Conservation (phyloP, 208 protist genomes). For the Acanthamoeba divionensis region DNA sequence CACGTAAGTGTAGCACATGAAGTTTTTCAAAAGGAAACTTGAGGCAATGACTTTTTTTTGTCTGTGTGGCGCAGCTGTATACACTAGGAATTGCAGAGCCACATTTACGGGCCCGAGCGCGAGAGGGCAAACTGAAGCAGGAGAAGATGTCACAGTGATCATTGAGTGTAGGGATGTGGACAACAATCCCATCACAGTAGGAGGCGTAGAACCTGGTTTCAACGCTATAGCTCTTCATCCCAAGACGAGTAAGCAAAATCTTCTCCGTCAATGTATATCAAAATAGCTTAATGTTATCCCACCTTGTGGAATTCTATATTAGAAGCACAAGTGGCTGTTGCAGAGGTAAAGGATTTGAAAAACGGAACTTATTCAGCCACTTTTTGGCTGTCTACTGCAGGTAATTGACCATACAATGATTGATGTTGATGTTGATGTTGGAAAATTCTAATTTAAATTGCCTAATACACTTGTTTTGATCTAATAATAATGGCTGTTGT, state of each 20-base stretch:
- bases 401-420: background rate
- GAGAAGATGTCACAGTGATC: background rate
- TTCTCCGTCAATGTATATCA: background rate
- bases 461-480: no score
- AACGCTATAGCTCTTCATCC: background rate
- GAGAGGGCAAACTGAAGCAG: background rate
- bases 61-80: background rate
- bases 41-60: background rate
- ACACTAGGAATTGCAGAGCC: background rate
- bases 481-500: no score
- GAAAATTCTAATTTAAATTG: no score
- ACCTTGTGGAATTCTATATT: background rate
- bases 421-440: no score
- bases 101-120: background rate
- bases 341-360: background rate
- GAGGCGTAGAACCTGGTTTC: background rate
- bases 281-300: background rate
- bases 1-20: background rate
- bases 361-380: background rate
- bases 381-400: background rate
- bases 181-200: slow-evolving; percentile 23
- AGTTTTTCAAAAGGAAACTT: background rate
- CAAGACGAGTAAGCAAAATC: background rate
- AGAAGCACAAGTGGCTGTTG: background rate
- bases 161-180: background rate